Percentiles rank a stretch among this genome's conserved stretches.
These are phyloP conservation scores for Hanseniaspora singularis DNA, from an alignment of 805 yeast genomes.

Conservation along the genomic window DNA sequence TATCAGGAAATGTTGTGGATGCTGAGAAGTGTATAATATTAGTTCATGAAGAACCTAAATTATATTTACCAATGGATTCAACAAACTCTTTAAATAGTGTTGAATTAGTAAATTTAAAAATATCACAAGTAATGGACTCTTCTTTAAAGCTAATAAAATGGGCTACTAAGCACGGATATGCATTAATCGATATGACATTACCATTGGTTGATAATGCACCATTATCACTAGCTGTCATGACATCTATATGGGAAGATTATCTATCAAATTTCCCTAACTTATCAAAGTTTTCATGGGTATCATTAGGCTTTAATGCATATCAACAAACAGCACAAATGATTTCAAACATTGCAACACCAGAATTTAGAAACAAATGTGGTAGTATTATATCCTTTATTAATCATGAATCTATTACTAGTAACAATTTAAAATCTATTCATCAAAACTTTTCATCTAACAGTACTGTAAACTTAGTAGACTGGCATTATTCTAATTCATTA, in stretches of 20 bases:
- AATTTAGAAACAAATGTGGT: conserved; percentile 13
- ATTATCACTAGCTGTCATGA: conserved; percentile 62
- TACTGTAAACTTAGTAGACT: conserved; percentile 6
- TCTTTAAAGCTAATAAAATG: conserved; percentile 59
- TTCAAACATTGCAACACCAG: conserved; percentile 13
- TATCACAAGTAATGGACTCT: conserved; percentile 47
- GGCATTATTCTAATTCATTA: conserved; percentile 13
- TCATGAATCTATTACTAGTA: conserved; percentile 7
- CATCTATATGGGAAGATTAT: conserved; percentile 85
- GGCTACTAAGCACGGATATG: conserved; percentile 49
- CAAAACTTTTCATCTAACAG: conserved; percentile 13
- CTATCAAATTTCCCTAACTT: conserved; percentile 57
- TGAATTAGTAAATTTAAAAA: conserved; percentile 9
- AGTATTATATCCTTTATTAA: conserved; percentile 12
- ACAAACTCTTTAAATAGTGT: conserved; percentile 68
- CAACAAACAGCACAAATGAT: conserved; percentile 28
- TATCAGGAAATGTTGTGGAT: conserved; percentile 9
- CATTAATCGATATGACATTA: conserved; percentile 72
- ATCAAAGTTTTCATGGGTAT: conserved; percentile 63
- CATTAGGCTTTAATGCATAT: conserved; percentile 49
- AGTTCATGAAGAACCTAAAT: conserved; percentile 14
- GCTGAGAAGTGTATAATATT: conserved; percentile 9
- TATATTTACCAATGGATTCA: conserved; percentile 15
- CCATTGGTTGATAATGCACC: conserved; percentile 59
- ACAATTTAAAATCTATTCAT: conserved; percentile 13